These are phyloP conservation scores for Spathaspora passalidarum DNA, from an alignment of 805 yeast genomes.

Conservation along the genomic window DNA sequence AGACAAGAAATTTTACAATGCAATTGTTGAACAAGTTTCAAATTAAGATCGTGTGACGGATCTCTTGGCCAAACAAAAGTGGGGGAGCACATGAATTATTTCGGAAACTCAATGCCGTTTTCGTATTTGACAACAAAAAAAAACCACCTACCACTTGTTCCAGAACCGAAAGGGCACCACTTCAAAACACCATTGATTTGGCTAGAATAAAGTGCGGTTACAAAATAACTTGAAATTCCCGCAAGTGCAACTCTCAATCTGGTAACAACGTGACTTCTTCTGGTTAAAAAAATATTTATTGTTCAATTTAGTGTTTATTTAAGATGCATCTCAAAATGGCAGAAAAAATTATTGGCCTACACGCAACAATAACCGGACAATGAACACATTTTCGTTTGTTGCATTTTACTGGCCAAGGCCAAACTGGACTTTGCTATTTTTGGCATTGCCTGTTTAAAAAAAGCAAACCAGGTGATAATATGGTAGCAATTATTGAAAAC, in stretches of 20 bases:
- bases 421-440: neutral
- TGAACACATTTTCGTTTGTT: neutral
- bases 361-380: neutral
- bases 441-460: neutral
- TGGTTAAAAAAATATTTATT: neutral
- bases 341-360: neutral
- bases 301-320: no score
- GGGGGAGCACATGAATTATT: no score
- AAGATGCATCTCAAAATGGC: no score
- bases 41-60: neutral
- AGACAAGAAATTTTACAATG: neutral
- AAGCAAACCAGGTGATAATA: neutral
- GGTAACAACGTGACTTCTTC: neutral
- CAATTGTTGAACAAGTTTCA: no score
- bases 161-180: no score
- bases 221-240: neutral
- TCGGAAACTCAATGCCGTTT: neutral
- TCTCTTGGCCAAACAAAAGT: neutral
- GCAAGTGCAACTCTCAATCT: neutral
- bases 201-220: neutral
- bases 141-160: no score
- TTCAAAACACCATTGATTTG: no score
- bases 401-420: no score
- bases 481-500: no score
- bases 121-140: neutral